These are phyloP conservation scores for Trichoderma atrobrunneum DNA, from an alignment of 2,329 filamentous ascomycete species.

Conservation along the genomic window DNA sequence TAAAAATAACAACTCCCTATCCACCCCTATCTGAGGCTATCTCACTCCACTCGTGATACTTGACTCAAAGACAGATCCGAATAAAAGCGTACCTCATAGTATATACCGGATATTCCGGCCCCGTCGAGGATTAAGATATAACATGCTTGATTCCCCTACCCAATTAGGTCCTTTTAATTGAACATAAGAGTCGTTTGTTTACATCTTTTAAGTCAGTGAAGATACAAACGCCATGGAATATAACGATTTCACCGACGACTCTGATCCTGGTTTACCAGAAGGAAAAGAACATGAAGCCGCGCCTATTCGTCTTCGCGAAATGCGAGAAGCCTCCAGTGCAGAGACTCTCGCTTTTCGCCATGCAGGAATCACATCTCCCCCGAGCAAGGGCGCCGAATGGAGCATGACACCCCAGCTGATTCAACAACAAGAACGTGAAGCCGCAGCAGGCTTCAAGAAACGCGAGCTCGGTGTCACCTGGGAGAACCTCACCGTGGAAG, in stretches of 20 bases:
- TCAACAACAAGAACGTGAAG: neutral
- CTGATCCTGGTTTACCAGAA: neutral
- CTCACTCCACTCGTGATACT: neutral
- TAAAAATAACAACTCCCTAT: neutral
- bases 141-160: neutral
- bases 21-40: neutral
- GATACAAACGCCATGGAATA: neutral
- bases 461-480: neutral
- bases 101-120: neutral
- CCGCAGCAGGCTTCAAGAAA: neutral
- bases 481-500: neutral
- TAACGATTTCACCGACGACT: neutral
- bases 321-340: neutral
- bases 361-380: neutral
- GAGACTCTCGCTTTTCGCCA: neutral
- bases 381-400: neutral
- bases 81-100: neutral
- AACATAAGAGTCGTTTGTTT: neutral
- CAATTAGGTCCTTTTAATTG: neutral
- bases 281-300: neutral
- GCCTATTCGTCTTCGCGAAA: neutral
- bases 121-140: neutral
- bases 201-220: neutral
- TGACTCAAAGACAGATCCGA: neutral
- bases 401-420: neutral